Base-by-base conservation (phyloP, 2,329 filamentous ascomycete genomes). In the Trichoderma sp. region DNA sequence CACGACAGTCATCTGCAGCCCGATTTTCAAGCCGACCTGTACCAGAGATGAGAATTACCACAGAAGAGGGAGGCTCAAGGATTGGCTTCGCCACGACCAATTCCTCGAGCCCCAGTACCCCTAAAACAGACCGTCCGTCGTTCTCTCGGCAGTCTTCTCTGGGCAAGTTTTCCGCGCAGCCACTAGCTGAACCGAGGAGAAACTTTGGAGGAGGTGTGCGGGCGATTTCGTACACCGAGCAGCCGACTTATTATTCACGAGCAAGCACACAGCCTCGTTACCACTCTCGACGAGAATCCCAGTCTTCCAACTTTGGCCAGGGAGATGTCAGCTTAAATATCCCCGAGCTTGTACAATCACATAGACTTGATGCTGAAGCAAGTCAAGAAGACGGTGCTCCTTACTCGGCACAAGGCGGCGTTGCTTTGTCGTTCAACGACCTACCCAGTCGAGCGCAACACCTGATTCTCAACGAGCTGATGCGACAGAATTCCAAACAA, bases 401-500 rank as follows among this genome's bases (percentile, higher is more conserved):
- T 18, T 90, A 89, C 80, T 89, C 90, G 3, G 89, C 90, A 27
- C 91, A 92, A 71, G 88, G 90, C 3, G 84, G 90, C 3, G 84
- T 94, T 4, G 89, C 94, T 0, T 86, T 97, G 2, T 94, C 92
- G 2, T 97, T 97, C 86, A 97, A 97, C 79, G 94, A 97, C 80
- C 86, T 97, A 4, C 94, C 95, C 0, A 94, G 93, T 79, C 91
- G 94, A 18, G 94, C 94, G 2, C 95, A 97, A 82, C 94, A 97
- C 83, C 85, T 97, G 45, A 95, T 97, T 33, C 85, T 97, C 18
- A 97, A 97, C 82, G 94, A 97, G 82, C 85, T 97, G 78, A 95
- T 97, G 86, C 87, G 89, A 3, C 87, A 88, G 75, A 86, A 94
- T 77, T 94, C 92, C 78, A 83, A 83, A 53, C 88, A 93, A 24